Percentiles rank a stretch among this genome's conserved stretches.
Conservation (phyloP, 2,329 filamentous ascomycete genomes). For the Clonostachys sp. region DNA sequence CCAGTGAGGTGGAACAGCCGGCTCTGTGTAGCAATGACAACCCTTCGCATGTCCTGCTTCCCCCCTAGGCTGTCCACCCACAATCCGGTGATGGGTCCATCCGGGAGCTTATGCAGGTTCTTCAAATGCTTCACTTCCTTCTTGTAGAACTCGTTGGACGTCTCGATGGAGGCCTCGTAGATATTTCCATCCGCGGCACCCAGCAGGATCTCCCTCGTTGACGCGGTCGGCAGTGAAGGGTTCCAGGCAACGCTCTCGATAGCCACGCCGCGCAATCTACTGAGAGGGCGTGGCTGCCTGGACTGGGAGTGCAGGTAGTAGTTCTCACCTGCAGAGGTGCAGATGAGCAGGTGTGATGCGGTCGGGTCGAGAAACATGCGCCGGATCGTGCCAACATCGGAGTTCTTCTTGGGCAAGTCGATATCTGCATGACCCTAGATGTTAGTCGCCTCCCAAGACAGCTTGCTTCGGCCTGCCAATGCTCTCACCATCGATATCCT, state of each 20-base stretch:
- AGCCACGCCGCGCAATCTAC: slow-evolving; percentile 76
- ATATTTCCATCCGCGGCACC: slow-evolving; percentile 92
- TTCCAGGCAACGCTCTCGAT: slow-evolving; percentile 96
- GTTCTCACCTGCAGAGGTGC: slow-evolving; percentile 88
- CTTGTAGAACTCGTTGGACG: slow-evolving; percentile 89
- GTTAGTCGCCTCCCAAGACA: neutral
- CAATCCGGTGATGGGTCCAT: slow-evolving; percentile 79
- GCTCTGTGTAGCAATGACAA: slow-evolving; percentile 75
- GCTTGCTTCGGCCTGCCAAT: too few relatives aligned
- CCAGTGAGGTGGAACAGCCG: slow-evolving; percentile 79
- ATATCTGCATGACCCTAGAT: slow-evolving; percentile 60
- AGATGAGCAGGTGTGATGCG: slow-evolving; percentile 88
- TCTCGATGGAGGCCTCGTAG: slow-evolving; percentile 93
- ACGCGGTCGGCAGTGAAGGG: slow-evolving; percentile 85
- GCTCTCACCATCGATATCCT: slow-evolving; percentile 81
- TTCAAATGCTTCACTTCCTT: slow-evolving; percentile 93
- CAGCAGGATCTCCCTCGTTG: slow-evolving; percentile 88
- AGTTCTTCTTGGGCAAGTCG: slow-evolving; percentile 88
- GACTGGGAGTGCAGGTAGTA: slow-evolving; percentile 98
- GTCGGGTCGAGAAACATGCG: slow-evolving; percentile 98
- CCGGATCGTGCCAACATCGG: slow-evolving; percentile 86
- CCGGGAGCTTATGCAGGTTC: slow-evolving; percentile 73
- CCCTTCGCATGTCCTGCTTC: slow-evolving; percentile 67
- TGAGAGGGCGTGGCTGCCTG: slow-evolving; percentile 76
- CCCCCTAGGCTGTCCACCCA: slow-evolving; percentile 73